Conservation (phyloP, 1,284 basidiomycete genomes). For the Ceratobasidium theobromae region DNA sequence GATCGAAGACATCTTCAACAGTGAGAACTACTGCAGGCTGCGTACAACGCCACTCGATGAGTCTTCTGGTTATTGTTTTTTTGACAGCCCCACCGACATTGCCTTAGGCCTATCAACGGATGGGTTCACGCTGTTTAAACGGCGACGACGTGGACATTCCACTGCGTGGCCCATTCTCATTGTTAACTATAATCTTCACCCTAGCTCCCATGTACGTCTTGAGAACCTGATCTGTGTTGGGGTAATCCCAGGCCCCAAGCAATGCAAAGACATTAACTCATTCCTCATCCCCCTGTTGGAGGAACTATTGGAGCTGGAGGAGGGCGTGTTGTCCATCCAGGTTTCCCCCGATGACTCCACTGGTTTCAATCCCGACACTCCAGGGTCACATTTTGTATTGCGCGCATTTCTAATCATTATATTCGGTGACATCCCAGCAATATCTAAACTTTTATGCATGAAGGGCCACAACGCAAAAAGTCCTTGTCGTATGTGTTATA, state of each 20-base stretch:
- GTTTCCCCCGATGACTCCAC: not conserved
- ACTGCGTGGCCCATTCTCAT: conserved; percentile 40
- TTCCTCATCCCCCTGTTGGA: conserved; percentile 2
- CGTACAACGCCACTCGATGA: conserved; percentile 33
- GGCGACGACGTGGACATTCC: too few relatives aligned
- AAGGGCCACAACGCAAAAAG: not conserved
- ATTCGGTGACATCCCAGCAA: not conserved
- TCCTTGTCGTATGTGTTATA: not conserved
- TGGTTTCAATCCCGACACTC: not conserved
- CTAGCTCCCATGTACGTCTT: conserved; percentile 40
- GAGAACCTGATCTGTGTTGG: conserved; percentile 41
- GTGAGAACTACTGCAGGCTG: conserved; percentile 39
- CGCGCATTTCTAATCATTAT: not conserved
- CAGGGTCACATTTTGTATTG: not conserved
- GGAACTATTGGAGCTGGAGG: not conserved
- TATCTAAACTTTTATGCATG: not conserved
- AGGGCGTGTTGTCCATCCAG: not conserved
- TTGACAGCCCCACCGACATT: conserved; percentile 42
- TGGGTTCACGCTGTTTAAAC: conserved; percentile 41
- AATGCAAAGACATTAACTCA: conserved; percentile 12
- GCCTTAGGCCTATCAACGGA: conserved; percentile 42
- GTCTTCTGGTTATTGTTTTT: conserved; percentile 40
- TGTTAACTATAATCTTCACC: conserved; percentile 43
- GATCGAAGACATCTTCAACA: conserved; percentile 44
- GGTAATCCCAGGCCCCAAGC: conserved; percentile 38